Evolutionary conservation across 2,329 filamentous ascomycete genomes (phyloP).

Genomic region (Raffaelea arxii): DNA sequence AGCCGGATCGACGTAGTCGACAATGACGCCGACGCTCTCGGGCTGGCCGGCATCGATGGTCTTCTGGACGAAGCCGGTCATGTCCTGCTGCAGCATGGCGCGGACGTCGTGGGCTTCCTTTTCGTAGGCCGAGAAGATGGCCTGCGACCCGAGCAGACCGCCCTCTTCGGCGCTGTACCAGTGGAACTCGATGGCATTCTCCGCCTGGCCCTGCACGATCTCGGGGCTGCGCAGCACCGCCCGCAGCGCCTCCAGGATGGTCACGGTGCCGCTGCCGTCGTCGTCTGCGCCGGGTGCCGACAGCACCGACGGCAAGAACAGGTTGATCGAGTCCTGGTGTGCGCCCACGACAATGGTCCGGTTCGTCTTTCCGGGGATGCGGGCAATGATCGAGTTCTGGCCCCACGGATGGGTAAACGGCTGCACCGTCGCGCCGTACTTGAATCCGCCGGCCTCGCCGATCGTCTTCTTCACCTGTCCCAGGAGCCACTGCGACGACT

Average conservation of each 20-base stretch:
- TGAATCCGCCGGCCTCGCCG: constrained; percentile 57
- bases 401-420: constrained; percentile 78
- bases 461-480: constrained; percentile 64
- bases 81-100: constrained; percentile 97
- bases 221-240: constrained; percentile 66
- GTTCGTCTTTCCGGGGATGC: constrained; percentile 75
- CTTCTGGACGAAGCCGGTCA: constrained; percentile 82
- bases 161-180: constrained; percentile 92
- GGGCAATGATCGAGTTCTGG: constrained; percentile 84
- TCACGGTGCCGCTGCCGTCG: constrained; percentile 86
- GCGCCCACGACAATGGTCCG: constrained; percentile 83
- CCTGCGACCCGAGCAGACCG: constrained; percentile 78
- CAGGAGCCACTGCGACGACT: constrained; percentile 84
- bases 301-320: constrained; percentile 76
- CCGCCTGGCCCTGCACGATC: constrained; percentile 58
- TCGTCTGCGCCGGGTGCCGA: constrained; percentile 91
- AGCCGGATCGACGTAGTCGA: constrained; percentile 75
- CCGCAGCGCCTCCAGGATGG: constrained; percentile 84
- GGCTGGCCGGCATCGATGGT: constrained; percentile 73
- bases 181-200: constrained; percentile 91
- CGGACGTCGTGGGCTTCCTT: constrained; percentile 66
- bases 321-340: constrained; percentile 91
- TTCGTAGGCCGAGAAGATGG: constrained; percentile 77
- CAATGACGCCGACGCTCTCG: constrained; percentile 86
- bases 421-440: constrained; percentile 56